A percentile compares a stretch with the other conserved stretches of the same genome.
phyloP scores from a whole-genome alignment of 208 protist species.

The Leishmania aethiopica region DNA sequence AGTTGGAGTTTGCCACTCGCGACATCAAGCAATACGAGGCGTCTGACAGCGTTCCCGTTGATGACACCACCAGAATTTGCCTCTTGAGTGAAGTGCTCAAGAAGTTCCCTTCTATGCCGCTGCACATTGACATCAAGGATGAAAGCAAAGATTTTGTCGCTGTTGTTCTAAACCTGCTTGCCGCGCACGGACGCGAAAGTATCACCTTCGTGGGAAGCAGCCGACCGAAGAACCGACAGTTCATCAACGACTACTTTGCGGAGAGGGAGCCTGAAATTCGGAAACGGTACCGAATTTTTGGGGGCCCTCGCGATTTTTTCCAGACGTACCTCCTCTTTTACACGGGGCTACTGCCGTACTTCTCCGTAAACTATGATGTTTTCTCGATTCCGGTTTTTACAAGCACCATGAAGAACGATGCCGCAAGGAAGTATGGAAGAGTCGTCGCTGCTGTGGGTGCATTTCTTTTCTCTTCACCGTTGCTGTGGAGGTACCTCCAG shows the following conservation, averaged over 20 bases:
- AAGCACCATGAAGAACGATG: constrained; percentile 34
- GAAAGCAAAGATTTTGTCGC: constrained; percentile 42
- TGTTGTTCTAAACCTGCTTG: constrained; percentile 65
- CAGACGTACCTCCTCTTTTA: constrained; percentile 64
- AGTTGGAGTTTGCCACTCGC: constrained; percentile 58
- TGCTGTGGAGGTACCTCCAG: constrained; percentile 76
- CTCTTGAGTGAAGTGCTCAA: constrained; percentile 79
- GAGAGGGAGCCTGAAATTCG: constrained; percentile 35
- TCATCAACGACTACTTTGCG: constrained; percentile 61
- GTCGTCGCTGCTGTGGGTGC: constrained; percentile 15
- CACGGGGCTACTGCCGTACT: constrained; percentile 65
- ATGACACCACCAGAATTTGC: constrained; percentile 63
- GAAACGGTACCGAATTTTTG: constrained; percentile 63
- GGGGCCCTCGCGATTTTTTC: constrained; percentile 42
- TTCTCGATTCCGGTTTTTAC: constrained; percentile 81
- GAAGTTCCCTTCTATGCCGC: constrained; percentile 43
- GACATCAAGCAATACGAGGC: constrained; percentile 48
- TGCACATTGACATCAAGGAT: constrained; percentile 85
- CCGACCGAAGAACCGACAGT: constrained; percentile 42
- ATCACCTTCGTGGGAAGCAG: constrained; percentile 77
- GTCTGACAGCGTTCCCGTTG: constrained; percentile 41
- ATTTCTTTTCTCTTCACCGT: constrained; percentile 59
- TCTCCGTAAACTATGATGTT: constrained; percentile 62
- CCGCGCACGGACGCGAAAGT: constrained; percentile 45
- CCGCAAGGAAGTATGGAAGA: constrained; percentile 23